Percentiles rank a stretch among this genome's conserved stretches.
Conservation (phyloP, 208 protist genomes). For the Crithidia sp. region DNA sequence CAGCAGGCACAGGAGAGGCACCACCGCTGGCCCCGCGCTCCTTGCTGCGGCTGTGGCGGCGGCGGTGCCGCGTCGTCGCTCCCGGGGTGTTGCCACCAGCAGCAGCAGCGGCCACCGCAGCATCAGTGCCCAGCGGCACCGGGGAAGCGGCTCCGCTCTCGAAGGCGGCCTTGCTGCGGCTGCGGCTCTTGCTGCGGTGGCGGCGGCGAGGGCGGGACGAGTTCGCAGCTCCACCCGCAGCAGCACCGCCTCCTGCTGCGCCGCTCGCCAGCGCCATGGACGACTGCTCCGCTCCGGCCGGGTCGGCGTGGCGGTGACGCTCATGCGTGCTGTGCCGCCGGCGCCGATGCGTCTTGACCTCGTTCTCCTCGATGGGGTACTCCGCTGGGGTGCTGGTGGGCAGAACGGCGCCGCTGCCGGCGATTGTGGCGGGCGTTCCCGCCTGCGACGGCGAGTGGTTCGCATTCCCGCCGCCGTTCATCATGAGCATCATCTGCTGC, state of each 20-base stretch:
- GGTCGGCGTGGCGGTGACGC: conserved; percentile 25
- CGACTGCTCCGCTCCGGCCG: conserved; percentile 20
- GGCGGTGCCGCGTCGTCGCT: conserved; percentile 9
- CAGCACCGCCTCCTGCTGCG: not conserved
- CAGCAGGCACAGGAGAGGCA: not conserved
- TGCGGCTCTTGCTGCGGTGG: conserved; percentile 25
- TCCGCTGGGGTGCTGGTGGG: conserved; percentile 3
- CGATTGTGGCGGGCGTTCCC: conserved; percentile 1
- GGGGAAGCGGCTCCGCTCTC: conserved; percentile 17
- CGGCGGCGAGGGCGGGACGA: conserved; percentile 19
- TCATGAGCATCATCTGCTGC: conserved; percentile 25
- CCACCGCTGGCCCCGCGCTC: not conserved
- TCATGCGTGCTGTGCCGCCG: conserved; percentile 27
- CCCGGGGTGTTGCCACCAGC: conserved; percentile 4
- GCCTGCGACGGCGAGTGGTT: not conserved
- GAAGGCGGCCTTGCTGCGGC: conserved; percentile 26
- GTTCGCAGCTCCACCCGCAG: conserved; percentile 12
- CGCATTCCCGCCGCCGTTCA: not conserved
- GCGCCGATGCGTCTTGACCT: conserved; percentile 14
- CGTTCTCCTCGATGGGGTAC: conserved; percentile 26
- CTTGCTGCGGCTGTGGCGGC: conserved; percentile 17
- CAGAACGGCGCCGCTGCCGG: conserved; percentile 4
- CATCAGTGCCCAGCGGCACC: conserved; percentile 6
- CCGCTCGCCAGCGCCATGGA: not conserved
- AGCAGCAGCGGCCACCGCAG: conserved; percentile 13